Evolutionary conservation across 2,329 filamentous ascomycete species (phyloP).

Genomic region (Claviceps maximensis): DNA sequence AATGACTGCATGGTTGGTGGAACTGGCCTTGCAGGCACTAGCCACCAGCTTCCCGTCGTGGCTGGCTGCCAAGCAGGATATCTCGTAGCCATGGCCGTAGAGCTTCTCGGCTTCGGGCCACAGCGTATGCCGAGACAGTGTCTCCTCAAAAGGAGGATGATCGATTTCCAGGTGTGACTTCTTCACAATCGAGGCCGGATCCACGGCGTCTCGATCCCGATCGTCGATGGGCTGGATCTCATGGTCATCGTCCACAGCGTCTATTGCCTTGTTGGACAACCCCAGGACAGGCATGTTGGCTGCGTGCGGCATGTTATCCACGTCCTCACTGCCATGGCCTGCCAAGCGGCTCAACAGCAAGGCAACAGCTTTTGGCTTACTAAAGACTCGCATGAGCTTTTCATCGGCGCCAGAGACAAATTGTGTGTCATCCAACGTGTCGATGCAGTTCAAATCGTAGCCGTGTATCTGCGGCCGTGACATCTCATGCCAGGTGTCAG

Average conservation of each 20-base stretch:
- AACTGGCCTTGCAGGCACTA: conserved; percentile 86
- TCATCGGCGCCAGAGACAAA: conserved; percentile 96
- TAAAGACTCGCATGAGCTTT: conserved; percentile 93
- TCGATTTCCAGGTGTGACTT: conserved; percentile 50
- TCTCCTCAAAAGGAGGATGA: conserved; percentile 79
- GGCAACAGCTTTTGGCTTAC: conserved; percentile 74
- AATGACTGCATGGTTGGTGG: conserved; percentile 87
- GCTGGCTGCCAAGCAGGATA: conserved; percentile 71
- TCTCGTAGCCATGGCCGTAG: conserved; percentile 95
- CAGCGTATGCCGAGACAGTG: conserved; percentile 75
- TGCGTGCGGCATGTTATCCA: conserved; percentile 57
- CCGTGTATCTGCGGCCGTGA: conserved; percentile 93
- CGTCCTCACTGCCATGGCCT: conserved; percentile 34
- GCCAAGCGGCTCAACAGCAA: conserved; percentile 57
- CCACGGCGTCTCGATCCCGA: conserved; percentile 39
- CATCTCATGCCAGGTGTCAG: conserved; percentile 81
- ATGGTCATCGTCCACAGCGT: conserved; percentile 38
- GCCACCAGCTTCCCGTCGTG: conserved; percentile 66
- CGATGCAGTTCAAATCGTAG: conserved; percentile 93
- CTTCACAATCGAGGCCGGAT: conserved; percentile 41
- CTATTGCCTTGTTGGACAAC: conserved; percentile 87
- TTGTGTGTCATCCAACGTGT: conserved; percentile 54
- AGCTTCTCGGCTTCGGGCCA: conserved; percentile 96
- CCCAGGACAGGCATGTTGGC: conserved; percentile 92
- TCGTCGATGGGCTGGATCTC: conserved; percentile 31